Percentiles rank a stretch among this genome's conserved stretches.
Evolutionary conservation across 1,284 basidiomycete species (phyloP).

Genomic region (Puccinia polysora): DNA sequence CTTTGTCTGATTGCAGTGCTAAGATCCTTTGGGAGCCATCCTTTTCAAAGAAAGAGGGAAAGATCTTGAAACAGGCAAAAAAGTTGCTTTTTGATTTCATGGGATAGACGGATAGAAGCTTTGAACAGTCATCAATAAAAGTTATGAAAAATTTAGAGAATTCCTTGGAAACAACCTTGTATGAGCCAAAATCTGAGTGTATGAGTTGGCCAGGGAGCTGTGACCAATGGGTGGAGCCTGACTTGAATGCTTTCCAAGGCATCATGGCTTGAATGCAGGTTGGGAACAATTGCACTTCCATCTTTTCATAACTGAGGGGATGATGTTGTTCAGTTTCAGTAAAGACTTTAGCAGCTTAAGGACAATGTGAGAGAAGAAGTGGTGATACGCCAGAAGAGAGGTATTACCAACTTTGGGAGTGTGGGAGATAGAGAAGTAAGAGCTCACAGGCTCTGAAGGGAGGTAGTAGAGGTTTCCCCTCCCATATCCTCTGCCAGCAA

Average conservation of each 20-base stretch:
- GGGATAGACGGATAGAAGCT: background rate
- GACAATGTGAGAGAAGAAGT: background rate
- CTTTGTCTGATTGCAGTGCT: background rate
- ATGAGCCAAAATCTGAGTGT: conserved; percentile 10
- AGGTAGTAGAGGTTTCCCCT: conserved; percentile 10
- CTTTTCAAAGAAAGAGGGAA: conserved; percentile 3
- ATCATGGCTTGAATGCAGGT: conserved; percentile 2
- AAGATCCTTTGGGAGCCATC: background rate
- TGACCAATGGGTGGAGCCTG: background rate
- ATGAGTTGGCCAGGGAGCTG: background rate
- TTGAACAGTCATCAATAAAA: conserved; percentile 21
- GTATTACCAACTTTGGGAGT: background rate
- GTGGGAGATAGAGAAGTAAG: background rate
- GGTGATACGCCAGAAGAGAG: background rate
- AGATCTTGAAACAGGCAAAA: conserved; percentile 11
- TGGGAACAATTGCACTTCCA: background rate
- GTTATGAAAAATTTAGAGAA: conserved; percentile 15
- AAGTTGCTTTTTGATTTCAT: conserved; percentile 11
- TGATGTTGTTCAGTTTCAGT: background rate
- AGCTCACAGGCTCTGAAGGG: background rate
- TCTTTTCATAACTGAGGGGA: conserved; percentile 17
- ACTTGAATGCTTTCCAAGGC: conserved; percentile 10
- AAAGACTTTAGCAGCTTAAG: background rate
- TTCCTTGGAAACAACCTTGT: conserved; percentile 1
- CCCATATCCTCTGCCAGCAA: background rate